Conservation (phyloP, 805 yeast species). For the Lipomyces japonicus region DNA sequence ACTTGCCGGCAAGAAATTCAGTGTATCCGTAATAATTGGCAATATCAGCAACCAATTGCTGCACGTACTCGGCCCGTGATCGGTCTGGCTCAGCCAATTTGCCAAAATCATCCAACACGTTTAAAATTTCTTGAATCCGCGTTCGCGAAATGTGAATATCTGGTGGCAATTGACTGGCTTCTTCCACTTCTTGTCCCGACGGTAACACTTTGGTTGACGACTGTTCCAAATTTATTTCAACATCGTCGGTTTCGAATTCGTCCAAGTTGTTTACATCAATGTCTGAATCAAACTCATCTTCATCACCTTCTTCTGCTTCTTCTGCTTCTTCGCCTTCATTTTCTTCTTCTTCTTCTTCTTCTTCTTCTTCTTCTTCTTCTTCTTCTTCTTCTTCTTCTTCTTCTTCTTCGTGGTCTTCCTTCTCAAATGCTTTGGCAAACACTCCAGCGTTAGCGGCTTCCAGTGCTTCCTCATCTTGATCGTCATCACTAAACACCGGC, state of each 20-base stretch:
- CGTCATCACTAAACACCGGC: conserved; percentile 79
- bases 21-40: conserved; percentile 93
- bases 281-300: conserved; percentile 55
- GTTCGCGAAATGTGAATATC: conserved; percentile 83
- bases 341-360: conserved; percentile 26
- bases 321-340: conserved; percentile 30
- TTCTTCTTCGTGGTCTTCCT: conserved; percentile 22
- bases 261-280: conserved; percentile 29
- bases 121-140: conserved; percentile 91
- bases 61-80: conserved; percentile 77
- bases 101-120: conserved; percentile 87
- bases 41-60: conserved; percentile 77
- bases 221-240: conserved; percentile 53
- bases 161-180: conserved; percentile 57
- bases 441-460: conserved; percentile 34
- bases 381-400: conserved; percentile 20
- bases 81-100: conserved; percentile 78
- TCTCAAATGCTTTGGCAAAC: conserved; percentile 30
- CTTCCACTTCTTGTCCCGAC: conserved; percentile 43
- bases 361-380: conserved; percentile 20
- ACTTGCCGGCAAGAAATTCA: conserved; percentile 86
- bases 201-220: conserved; percentile 74
- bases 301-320: conserved; percentile 32
- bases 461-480: conserved; percentile 55
- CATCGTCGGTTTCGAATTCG: conserved; percentile 41